These are phyloP conservation scores for Oryza punctata DNA, from an alignment of 176 grass and related monocot species.

Conservation along the genomic window DNA sequence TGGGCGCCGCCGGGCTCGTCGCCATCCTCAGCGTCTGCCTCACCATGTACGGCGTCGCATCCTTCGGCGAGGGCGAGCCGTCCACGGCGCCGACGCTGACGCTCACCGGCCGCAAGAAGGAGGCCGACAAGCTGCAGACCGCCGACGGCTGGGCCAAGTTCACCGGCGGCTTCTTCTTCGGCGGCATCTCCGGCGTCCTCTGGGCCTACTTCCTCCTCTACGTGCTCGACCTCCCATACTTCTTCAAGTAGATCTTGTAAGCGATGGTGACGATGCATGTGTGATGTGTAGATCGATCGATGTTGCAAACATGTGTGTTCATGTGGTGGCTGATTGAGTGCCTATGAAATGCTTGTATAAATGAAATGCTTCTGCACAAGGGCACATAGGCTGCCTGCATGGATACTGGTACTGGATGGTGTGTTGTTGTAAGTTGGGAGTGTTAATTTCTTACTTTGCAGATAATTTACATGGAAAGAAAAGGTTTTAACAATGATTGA, in stretches of 20 bases:
- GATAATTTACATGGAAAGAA: neutral
- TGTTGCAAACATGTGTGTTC: neutral
- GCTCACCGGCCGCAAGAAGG: constrained; percentile 90
- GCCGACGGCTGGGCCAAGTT: constrained; percentile 92
- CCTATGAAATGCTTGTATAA: constrained; percentile 15
- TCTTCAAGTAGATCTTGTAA: constrained; percentile 70
- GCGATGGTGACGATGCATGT: neutral
- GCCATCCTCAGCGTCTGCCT: constrained; percentile 88
- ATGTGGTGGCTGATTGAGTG: neutral
- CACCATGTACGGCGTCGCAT: constrained; percentile 86
- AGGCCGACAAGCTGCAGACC: constrained; percentile 94
- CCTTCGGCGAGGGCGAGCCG: constrained; percentile 73
- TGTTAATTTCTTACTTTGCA: constrained; percentile 22
- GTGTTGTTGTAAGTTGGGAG: constrained; percentile 15
- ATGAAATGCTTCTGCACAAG: constrained; percentile 22
- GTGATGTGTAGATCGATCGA: neutral
- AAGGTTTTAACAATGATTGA: neutral
- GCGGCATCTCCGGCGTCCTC: constrained; percentile 74
- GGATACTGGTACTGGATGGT: neutral
- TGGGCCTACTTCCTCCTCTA: constrained; percentile 99
- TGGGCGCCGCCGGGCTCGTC: constrained; percentile 75
- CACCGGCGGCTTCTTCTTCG: constrained; percentile 92
- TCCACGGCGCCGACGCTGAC: constrained; percentile 81
- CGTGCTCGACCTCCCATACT: constrained; percentile 97
- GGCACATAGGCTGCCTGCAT: neutral